Conservation (phyloP, 768 basidiomycete species). For the Agaricus subrufescens region DNA sequence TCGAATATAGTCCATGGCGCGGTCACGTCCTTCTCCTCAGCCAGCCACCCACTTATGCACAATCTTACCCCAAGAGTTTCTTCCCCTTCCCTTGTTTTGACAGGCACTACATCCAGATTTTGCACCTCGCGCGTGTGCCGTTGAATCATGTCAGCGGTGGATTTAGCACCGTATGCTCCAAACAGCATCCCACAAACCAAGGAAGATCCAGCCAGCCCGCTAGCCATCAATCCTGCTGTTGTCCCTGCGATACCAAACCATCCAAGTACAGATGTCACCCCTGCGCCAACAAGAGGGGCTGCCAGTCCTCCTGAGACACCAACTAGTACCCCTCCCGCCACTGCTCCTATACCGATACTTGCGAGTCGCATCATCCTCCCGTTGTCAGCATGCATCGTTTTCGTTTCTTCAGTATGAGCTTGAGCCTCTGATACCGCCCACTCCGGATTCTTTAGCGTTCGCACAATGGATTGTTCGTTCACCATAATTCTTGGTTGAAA, state of each 20-base stretch:
- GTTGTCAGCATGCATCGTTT: constrained; percentile 34
- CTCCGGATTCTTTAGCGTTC: constrained; percentile 45
- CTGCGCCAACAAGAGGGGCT: constrained; percentile 55
- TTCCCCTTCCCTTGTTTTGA: constrained; percentile 26
- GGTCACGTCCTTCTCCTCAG: constrained; percentile 37
- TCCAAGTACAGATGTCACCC: constrained; percentile 41
- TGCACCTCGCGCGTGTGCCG: constrained; percentile 47
- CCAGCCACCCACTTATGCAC: constrained; percentile 55
- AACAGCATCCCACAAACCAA: constrained; percentile 56
- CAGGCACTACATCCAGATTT: constrained; percentile 49
- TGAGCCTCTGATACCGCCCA: constrained; percentile 39
- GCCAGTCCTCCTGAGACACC: constrained; percentile 59
- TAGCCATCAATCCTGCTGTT: constrained; percentile 43
- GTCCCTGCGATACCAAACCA: constrained; percentile 52
- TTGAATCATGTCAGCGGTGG: constrained; percentile 43
- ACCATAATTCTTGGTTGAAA: constrained; percentile 24
- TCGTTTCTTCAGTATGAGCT: constrained; percentile 33
- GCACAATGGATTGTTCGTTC: constrained; percentile 40
- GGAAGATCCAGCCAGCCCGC: constrained; percentile 49
- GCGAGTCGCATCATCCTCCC: constrained; percentile 36
- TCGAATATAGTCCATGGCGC: constrained; percentile 50
- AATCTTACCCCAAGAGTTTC: constrained; percentile 48
- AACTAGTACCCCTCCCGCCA: constrained; percentile 50
- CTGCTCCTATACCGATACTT: constrained; percentile 47
- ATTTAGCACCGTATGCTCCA: constrained; percentile 49